Evolutionary conservation across 257 asterid species (phyloP), one percentile per base, ranked within the genome.

Genomic region (Linderniella brevidens): DNA sequence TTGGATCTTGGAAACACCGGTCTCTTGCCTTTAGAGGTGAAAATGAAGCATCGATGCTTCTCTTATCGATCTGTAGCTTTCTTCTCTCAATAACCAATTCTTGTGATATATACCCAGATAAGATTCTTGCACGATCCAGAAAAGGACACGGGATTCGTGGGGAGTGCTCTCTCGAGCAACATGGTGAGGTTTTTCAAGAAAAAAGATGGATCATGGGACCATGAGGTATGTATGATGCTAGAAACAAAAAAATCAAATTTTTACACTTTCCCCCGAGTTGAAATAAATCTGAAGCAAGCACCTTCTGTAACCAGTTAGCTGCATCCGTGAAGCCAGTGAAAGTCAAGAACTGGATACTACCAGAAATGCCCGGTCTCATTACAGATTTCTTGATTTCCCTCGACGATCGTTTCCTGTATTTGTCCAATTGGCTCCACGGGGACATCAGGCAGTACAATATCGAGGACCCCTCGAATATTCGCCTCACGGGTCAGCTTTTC

Each of bases 371-470:
- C 25, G 3, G 16, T 19, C 8, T 35, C n/a, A 16, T 46, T 29
- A 32, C 7, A 18, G 19, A 42, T 10, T 4, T n/a, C 39, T 29
- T 41, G 5, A 40, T 38, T 9, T 9, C 43, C 54, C 72, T 25
- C 32, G 32, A 25, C 32, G 32, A 25, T 25, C 32, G 32, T 25
- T 25, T 25, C 6, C 3, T 83, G 9, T 83, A 83, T 70, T 57
- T 83, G 47, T 66, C 68, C 8, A 86, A 86, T 86, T 86, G 97
- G 97, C 94, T 86, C 53, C 97, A 86, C 12, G 97, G 97, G 55
- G 97, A 86, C 62, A 71, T 86, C 45, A 66, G 94, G 46, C 94
- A 86, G 51, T 86, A 86, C 48, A 75, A 82, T 49, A 71, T 86
- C 11, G 82, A 86, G 53, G 97, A 86, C 19, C 94, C 93, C 32